A percentile compares a stretch with the other conserved stretches of the same genome.
phyloP scores from a whole-genome alignment of 139 green algal genomes.

The Asterochloris sp. region DNA sequence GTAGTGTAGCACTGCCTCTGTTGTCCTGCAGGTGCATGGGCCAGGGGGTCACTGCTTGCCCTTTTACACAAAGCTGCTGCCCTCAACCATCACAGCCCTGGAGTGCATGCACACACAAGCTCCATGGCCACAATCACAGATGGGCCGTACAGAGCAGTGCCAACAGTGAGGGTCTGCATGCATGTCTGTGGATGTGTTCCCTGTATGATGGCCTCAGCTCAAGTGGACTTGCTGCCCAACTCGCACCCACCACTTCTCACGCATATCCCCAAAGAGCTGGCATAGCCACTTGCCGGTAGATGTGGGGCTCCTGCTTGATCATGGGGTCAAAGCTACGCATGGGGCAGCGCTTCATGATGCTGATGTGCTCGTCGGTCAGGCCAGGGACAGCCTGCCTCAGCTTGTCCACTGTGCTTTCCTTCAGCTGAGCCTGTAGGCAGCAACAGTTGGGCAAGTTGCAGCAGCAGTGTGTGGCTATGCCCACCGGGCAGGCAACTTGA shows the following conservation, averaged over 20 bases:
- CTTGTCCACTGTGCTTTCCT: constrained; percentile 23
- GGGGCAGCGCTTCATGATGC: constrained; percentile 39
- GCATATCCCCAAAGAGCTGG: too few species aligned
- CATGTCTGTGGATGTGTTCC: too few species aligned
- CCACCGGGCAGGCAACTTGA: too few species aligned
- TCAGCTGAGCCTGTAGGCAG: constrained; percentile 41
- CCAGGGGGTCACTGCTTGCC: not conserved
- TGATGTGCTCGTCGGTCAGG: constrained; percentile 34
- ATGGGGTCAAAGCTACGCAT: constrained; percentile 36
- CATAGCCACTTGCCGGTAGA: constrained; percentile 30
- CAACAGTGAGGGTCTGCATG: too few species aligned
- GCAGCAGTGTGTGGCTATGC: too few species aligned
- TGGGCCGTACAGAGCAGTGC: too few species aligned
- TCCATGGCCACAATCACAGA: constrained; percentile 2
- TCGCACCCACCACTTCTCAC: too few species aligned
- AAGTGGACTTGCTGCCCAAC: too few species aligned
- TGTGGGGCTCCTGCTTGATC: constrained; percentile 38
- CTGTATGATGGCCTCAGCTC: too few species aligned
- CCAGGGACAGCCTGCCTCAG: constrained; percentile 39
- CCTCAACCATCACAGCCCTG: not conserved
- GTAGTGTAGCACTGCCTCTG: constrained; percentile 46
- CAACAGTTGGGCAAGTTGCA: too few species aligned
- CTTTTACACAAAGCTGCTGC: not conserved
- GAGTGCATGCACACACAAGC: not conserved
- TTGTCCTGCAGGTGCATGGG: not conserved